These are phyloP conservation scores for Pythium guiyangense DNA, from an alignment of 352 stramenopile species.

Conservation along the genomic window DNA sequence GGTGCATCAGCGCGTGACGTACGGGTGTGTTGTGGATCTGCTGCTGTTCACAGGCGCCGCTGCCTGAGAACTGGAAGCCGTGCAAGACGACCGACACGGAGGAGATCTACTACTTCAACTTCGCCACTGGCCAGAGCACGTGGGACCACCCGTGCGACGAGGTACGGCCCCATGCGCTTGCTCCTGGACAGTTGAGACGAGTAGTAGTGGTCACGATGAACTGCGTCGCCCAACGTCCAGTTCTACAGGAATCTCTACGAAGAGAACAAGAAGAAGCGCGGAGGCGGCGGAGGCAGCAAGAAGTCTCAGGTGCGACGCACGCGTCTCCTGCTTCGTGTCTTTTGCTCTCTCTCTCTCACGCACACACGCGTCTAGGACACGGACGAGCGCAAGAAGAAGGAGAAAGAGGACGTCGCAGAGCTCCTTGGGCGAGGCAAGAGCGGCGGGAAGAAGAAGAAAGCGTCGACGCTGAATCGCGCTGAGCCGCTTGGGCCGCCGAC, in stretches of 20 bases:
- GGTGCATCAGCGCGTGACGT: not conserved
- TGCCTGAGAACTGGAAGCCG: slow-evolving; percentile 94
- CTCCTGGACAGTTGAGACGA: not conserved
- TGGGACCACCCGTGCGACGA: slow-evolving; percentile 95
- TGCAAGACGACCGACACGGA: slow-evolving; percentile 94
- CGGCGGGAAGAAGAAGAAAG: slow-evolving; percentile 50
- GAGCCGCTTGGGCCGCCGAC: slow-evolving; percentile 41
- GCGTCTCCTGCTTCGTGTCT: not conserved
- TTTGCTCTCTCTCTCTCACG: not conserved
- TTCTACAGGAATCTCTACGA: slow-evolving; percentile 93
- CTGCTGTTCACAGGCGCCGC: slow-evolving; percentile 46
- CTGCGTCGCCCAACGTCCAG: slow-evolving; percentile 14
- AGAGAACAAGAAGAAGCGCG: slow-evolving; percentile 85
- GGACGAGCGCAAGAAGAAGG: slow-evolving; percentile 75
- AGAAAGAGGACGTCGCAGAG: slow-evolving; percentile 75
- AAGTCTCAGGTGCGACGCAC: slow-evolving; percentile 25
- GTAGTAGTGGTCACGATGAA: not conserved
- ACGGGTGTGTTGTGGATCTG: not conserved
- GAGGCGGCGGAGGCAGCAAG: slow-evolving; percentile 23
- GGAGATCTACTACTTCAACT: slow-evolving; percentile 97
- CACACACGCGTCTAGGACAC: slow-evolving; percentile 28
- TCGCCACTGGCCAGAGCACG: slow-evolving; percentile 87
- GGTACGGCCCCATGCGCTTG: slow-evolving; percentile 15
- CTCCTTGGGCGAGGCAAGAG: slow-evolving; percentile 55
- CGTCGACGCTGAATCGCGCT: slow-evolving; percentile 26